These are phyloP conservation scores for Wickerhamomyces silvicola DNA, from an alignment of 805 yeast species.

Conservation along the genomic window DNA sequence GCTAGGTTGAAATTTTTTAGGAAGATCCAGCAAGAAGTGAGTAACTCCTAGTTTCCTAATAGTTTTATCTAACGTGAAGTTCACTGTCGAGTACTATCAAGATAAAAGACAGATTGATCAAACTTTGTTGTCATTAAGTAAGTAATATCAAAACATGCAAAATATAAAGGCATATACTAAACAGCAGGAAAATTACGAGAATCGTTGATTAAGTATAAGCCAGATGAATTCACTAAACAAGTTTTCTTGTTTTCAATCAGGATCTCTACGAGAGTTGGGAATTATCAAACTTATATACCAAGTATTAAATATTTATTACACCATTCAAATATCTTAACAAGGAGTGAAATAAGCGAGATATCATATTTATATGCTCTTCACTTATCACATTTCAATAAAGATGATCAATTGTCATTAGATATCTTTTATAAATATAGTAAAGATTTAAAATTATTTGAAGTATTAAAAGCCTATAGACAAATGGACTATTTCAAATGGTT, in stretches of 20 bases:
- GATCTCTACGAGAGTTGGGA: conserved; percentile 40
- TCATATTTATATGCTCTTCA: conserved; percentile 40
- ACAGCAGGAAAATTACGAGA: conserved; percentile 46
- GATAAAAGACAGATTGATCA: conserved; percentile 19
- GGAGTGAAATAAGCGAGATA: conserved; percentile 34
- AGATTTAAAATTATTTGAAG: conserved; percentile 27
- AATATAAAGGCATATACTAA: background rate
- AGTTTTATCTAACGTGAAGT: background rate
- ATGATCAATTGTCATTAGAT: conserved; percentile 13
- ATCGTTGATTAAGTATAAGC: conserved; percentile 34
- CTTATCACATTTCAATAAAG: conserved; percentile 20
- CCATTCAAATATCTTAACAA: conserved; percentile 14
- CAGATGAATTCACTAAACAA: conserved; percentile 36
- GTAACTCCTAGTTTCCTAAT: conserved; percentile 6
- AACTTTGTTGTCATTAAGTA: conserved; percentile 29
- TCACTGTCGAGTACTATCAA: background rate
- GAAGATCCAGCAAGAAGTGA: conserved; percentile 26
- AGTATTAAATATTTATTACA: conserved; percentile 33
- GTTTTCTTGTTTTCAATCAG: conserved; percentile 47
- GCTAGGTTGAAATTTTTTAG: conserved; percentile 37
- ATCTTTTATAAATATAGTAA: conserved; percentile 23
- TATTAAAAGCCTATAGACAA: conserved; percentile 26
- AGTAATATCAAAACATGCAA: conserved; percentile 2
- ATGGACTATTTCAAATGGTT: conserved; percentile 29
- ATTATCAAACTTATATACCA: conserved; percentile 54